Evolutionary conservation across 108 stramenopile species (phyloP), one percentile per base, ranked within the genome.

Genomic region (Conticribra guillardii): DNA sequence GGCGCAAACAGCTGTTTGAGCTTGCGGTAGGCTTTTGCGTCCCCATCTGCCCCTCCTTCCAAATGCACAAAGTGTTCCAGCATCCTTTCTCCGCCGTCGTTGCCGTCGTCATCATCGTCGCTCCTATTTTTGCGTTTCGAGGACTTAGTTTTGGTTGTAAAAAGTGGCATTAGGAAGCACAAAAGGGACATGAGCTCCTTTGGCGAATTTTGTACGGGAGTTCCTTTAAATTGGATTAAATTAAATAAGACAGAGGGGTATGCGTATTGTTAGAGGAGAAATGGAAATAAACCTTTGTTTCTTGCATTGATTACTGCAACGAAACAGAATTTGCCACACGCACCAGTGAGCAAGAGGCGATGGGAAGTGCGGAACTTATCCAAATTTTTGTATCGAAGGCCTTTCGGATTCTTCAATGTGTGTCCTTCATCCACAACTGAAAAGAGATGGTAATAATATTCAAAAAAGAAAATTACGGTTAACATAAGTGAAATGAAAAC

Each of bases 1-100:
- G 97, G 91, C 22, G 94, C 85, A 82, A 99, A 94, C 37, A 95
- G 61, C 60, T 91, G 87, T 54, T 93, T 91, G 41, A 96, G 65
- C 33, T 92, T 90, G 21, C 56, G 57, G 59, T 94, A 94, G 11
- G 90, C 92, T 17, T 33, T 57, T 22, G 60, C 68, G 24, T 85
- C 77, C 2, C 75, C 66, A 1, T 69, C 76, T 24, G 54, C 76
- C 17, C 33, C 73, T 21, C 65, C 71, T 47, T 89, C 86, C 11
- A 84, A 24, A 17, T 84, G 75, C 5, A 94, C 90, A 78, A 94
- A 94, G 46, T 94, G 85, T 55, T 91, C 85, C 44, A 94, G 62
- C 89, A 96, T 89, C 19, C 87, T 54, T 62, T 87, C 84, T 11
- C 89, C 82, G 23, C 87, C 87, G 55, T 80, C 76, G 30, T 82